Conservation (phyloP, 495 filamentous ascomycete genomes). For the Neurospora pannonica region DNA sequence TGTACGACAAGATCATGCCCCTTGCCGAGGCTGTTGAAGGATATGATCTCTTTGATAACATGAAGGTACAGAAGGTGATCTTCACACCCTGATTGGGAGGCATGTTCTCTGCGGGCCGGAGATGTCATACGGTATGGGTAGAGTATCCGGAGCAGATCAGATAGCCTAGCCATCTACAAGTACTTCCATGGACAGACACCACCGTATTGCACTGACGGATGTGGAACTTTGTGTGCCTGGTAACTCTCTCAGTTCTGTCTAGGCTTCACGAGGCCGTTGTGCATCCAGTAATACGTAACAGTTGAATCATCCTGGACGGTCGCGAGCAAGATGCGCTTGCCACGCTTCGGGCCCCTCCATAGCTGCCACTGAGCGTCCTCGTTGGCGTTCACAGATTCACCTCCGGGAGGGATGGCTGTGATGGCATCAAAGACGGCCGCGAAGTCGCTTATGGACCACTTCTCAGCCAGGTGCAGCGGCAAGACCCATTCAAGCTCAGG, state of each 20-base stretch:
- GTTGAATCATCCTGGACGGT: slow-evolving; percentile 85
- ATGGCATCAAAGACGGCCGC: slow-evolving; percentile 74
- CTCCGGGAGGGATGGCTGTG: slow-evolving; percentile 34
- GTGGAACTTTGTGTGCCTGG: not conserved
- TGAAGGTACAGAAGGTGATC: slow-evolving; percentile 85
- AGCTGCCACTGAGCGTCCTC: slow-evolving; percentile 20
- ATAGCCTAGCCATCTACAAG: not conserved
- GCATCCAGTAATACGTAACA: slow-evolving; percentile 88
- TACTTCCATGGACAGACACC: not conserved
- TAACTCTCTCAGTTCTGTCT: slow-evolving; percentile 63
- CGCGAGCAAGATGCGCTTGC: slow-evolving; percentile 71
- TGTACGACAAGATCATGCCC: slow-evolving; percentile 91
- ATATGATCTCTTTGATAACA: slow-evolving; percentile 85
- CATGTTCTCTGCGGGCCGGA: not conserved
- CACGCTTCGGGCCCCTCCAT: slow-evolving; percentile 35
- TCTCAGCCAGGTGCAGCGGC: slow-evolving; percentile 71
- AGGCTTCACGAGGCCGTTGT: slow-evolving; percentile 93
- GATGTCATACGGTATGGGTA: not conserved
- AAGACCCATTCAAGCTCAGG: slow-evolving; percentile 75
- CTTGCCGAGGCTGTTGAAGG: slow-evolving; percentile 74
- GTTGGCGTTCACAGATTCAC: slow-evolving; percentile 8
- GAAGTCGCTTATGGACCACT: slow-evolving; percentile 69
- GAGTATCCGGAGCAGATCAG: not conserved
- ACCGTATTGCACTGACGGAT: not conserved
- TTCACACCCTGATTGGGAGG: slow-evolving; percentile 31